Conservation (phyloP, 2,329 filamentous ascomycete genomes). For the Coleophoma cylindrospora region DNA sequence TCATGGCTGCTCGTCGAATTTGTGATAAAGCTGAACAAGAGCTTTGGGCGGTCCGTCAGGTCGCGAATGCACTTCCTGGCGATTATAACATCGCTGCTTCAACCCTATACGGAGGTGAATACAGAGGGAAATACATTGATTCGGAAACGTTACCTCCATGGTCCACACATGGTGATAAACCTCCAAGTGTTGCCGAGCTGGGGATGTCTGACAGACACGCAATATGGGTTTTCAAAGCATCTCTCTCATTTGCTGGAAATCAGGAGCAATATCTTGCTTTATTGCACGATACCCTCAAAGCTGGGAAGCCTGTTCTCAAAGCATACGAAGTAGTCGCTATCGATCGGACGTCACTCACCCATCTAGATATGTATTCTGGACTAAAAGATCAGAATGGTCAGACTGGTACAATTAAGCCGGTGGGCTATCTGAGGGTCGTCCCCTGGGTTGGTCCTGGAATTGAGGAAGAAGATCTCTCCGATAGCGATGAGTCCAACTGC, state of each 20-base stretch:
- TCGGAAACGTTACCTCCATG: constrained; percentile 6
- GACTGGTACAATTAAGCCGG: constrained; percentile 28
- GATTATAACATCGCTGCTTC: constrained; percentile 75
- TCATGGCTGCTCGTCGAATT: constrained; percentile 59
- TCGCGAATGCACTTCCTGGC: constrained; percentile 59
- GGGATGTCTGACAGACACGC: constrained; percentile 31
- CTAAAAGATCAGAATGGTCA: constrained; percentile 30
- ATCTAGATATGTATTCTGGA: constrained; percentile 38
- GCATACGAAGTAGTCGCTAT: constrained; percentile 58
- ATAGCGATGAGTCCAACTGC: constrained; percentile 10
- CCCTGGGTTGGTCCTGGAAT: constrained; percentile 32
- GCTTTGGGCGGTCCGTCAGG: constrained; percentile 51
- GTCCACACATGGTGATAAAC: constrained; percentile 15
- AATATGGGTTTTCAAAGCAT: constrained; percentile 36
- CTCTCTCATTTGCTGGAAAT: constrained; percentile 33
- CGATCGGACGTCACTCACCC: constrained; percentile 35
- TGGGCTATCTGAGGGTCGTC: constrained; percentile 41
- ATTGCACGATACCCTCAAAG: constrained; percentile 28
- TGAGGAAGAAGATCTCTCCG: constrained; percentile 16
- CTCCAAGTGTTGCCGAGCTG: constrained; percentile 16
- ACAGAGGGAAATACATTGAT: constrained; percentile 9
- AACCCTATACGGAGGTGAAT: constrained; percentile 55
- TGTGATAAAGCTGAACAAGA: constrained; percentile 66
- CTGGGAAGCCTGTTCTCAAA: constrained; percentile 43
- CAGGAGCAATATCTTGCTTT: constrained; percentile 25